These are phyloP conservation scores for Fraxinus excelsior DNA, from an alignment of 257 asterid genomes.

Conservation along the genomic window DNA sequence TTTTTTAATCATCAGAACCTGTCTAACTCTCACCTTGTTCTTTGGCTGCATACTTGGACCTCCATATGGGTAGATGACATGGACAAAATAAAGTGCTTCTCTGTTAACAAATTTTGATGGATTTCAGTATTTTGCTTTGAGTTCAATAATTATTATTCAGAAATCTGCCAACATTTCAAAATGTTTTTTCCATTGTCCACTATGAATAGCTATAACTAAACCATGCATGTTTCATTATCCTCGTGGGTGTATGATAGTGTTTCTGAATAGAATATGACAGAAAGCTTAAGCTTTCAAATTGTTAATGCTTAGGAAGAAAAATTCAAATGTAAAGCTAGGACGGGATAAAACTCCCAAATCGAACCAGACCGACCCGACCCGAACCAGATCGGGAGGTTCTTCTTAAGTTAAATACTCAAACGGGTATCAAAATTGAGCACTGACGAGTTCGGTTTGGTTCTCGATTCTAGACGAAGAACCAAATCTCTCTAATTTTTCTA, in stretches of 20 bases:
- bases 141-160: neutral
- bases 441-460: too few species aligned
- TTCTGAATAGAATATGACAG: neutral
- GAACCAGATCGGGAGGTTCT: too few species aligned
- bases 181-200: neutral
- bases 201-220: neutral
- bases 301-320: neutral
- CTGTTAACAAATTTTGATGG: neutral
- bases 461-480: too few species aligned
- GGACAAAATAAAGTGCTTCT: neutral
- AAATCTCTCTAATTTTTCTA: too few species aligned
- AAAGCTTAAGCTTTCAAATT: conserved; percentile 4
- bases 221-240: neutral
- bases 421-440: too few species aligned
- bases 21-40: conserved; percentile 7
- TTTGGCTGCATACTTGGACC: conserved; percentile 1
- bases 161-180: neutral
- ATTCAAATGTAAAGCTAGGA: neutral
- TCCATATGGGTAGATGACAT: neutral
- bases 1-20: conserved; percentile 14
- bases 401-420: too few species aligned
- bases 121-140: neutral
- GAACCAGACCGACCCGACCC: too few species aligned
- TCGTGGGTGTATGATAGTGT: conserved; percentile 13
- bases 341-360: too few species aligned